Evolutionary conservation across 495 filamentous ascomycete species (phyloP).

Genomic region (Emericellopsis terricola): DNA sequence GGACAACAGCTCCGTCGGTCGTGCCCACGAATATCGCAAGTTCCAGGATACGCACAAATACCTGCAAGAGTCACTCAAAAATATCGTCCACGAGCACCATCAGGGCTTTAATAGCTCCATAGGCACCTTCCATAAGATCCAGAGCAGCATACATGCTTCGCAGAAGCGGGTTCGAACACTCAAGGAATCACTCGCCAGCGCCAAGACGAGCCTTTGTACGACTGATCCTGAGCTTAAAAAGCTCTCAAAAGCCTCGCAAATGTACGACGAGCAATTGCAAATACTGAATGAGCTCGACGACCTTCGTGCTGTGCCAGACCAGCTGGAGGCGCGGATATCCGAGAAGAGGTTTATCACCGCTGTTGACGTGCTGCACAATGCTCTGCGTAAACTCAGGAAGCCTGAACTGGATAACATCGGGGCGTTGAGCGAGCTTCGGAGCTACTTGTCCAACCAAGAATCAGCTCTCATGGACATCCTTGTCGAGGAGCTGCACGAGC

Average conservation of each 20-base stretch:
- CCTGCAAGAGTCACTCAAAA: slow-evolving; percentile 78
- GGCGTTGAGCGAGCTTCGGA: slow-evolving; percentile 66
- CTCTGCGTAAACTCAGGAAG: slow-evolving; percentile 58
- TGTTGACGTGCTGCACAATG: slow-evolving; percentile 80
- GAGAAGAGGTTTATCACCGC: slow-evolving; percentile 91
- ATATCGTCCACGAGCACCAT: slow-evolving; percentile 96
- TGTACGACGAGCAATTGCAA: slow-evolving; percentile 81
- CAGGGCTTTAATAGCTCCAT: slow-evolving; percentile 99
- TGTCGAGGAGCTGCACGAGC: slow-evolving; percentile 90
- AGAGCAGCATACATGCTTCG: slow-evolving; percentile 75
- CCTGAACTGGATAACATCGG: slow-evolving; percentile 87
- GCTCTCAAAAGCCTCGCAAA: slow-evolving; percentile 66
- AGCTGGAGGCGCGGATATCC: slow-evolving; percentile 79
- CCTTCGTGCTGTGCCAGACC: slow-evolving; percentile 78
- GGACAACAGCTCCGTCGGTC: slow-evolving; percentile 82
- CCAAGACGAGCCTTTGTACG: slow-evolving; percentile 64
- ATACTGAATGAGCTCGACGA: slow-evolving; percentile 72
- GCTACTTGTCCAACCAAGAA: slow-evolving; percentile 87
- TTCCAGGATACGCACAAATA: slow-evolving; percentile 68
- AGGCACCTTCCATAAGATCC: slow-evolving; percentile 96
- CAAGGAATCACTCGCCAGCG: slow-evolving; percentile 64
- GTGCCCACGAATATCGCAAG: slow-evolving; percentile 66
- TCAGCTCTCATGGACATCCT: slow-evolving; percentile 79
- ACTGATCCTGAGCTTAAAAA: slow-evolving; percentile 87
- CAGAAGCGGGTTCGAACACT: slow-evolving; percentile 70